Conservation (phyloP, 108 stramenopile species). For the Cyclotella sp. region DNA sequence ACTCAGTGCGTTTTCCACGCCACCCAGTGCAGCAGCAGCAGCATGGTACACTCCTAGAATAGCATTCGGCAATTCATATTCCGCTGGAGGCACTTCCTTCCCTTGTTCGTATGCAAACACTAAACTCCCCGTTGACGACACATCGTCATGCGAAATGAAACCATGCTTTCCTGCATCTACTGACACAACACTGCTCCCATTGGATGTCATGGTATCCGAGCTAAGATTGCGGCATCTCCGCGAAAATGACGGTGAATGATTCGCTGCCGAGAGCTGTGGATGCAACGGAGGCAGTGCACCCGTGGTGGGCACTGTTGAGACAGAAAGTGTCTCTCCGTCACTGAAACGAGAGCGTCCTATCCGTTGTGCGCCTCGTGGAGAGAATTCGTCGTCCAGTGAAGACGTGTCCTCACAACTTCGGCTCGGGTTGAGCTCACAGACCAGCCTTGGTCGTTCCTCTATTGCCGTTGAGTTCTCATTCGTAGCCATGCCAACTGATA, state of each 20-base stretch:
- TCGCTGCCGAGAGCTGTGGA: not conserved
- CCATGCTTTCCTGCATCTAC: conserved; percentile 44
- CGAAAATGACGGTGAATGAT: not conserved
- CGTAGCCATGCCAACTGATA: not conserved
- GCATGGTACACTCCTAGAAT: conserved; percentile 24
- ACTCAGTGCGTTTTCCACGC: not conserved
- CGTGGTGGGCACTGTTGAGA: not conserved
- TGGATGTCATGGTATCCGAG: conserved; percentile 23
- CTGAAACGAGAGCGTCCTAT: not conserved
- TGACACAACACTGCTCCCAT: conserved; percentile 34
- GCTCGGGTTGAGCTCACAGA: not conserved
- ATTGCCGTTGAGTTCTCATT: not conserved
- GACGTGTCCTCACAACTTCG: conserved; percentile 3
- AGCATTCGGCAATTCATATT: conserved; percentile 28
- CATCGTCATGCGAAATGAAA: conserved; percentile 42
- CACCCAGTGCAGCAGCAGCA: not conserved
- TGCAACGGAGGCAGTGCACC: conserved; percentile 13
- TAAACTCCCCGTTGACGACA: conserved; percentile 36
- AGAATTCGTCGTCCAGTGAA: not conserved
- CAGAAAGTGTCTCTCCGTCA: not conserved
- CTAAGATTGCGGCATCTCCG: conserved; percentile 24
- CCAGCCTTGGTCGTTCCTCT: not conserved
- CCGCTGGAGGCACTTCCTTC: conserved; percentile 24
- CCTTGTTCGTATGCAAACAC: conserved; percentile 30
- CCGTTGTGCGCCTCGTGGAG: not conserved